Percentiles rank a stretch among this genome's conserved stretches.
phyloP scores from a whole-genome alignment of 192 early-diverging fungal species.

The Entomortierella lignicola region DNA sequence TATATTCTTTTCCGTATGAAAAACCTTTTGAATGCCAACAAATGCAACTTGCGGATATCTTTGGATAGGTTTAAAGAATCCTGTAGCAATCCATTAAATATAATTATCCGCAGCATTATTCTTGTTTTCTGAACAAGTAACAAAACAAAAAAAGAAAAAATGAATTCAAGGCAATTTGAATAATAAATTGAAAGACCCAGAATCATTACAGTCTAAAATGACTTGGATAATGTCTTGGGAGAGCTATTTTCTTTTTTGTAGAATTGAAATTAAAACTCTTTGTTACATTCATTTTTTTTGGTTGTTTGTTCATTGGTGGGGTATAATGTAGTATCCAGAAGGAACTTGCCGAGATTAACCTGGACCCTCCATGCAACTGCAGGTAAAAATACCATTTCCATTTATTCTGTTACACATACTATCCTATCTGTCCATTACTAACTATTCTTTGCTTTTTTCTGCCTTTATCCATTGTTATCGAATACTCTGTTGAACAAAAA shows the following conservation, averaged over 20 bases:
- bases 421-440: background rate
- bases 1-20: background rate
- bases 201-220: no score
- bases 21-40: conserved; percentile 5
- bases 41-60: conserved; percentile 2
- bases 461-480: no score
- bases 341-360: conserved; percentile 95
- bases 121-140: background rate
- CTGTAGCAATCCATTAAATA: conserved; percentile 2
- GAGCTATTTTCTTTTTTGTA: background rate
- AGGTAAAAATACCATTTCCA: background rate
- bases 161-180: no score
- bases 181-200: no score
- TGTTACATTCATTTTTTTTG: no score
- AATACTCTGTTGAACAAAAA: no score
- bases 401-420: background rate
- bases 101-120: background rate
- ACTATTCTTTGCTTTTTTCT: background rate
- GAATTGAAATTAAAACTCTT: background rate
- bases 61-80: background rate
- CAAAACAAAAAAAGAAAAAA: no score
- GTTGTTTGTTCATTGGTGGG: background rate
- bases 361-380: conserved; percentile 80
- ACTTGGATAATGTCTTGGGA: no score
- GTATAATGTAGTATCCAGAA: conserved; percentile 86